Percentiles rank a stretch among this genome's conserved stretches.
Evolutionary conservation across 768 basidiomycete species (phyloP).

Genomic region (Lactifluus hygrophoroides): DNA sequence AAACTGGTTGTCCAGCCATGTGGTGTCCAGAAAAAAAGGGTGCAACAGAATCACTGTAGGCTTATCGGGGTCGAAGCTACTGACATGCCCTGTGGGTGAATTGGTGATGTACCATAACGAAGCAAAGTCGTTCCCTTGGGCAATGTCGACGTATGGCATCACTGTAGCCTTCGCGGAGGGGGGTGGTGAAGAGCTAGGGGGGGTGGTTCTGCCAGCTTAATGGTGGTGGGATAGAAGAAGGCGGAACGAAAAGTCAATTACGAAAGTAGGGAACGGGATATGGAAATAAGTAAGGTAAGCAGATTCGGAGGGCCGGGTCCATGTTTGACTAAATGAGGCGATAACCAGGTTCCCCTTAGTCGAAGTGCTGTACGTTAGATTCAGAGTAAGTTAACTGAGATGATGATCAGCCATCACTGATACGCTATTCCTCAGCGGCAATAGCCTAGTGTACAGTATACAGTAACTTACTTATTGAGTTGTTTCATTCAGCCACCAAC

Average conservation of each 20-base stretch:
- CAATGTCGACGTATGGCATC: conserved; percentile 22
- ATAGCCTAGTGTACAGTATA: no score
- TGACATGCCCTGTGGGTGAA: conserved; percentile 21
- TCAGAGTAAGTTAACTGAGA: no score
- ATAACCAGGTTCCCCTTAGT: background rate
- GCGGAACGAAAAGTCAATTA: background rate
- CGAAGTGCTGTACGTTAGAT: no score
- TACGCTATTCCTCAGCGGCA: no score
- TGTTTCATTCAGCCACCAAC: no score
- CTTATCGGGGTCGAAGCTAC: conserved; percentile 22
- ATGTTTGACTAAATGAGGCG: background rate
- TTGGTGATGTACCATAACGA: conserved; percentile 26
- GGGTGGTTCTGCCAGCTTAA: background rate
- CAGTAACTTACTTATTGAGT: no score
- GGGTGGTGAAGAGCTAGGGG: background rate
- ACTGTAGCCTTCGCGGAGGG: background rate
- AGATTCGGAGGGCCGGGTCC: background rate
- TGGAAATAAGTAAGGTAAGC: background rate
- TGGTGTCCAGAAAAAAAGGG: conserved; percentile 24
- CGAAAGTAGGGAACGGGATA: background rate
- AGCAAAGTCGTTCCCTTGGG: conserved; percentile 19
- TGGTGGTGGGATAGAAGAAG: background rate
- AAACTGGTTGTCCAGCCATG: conserved; percentile 24
- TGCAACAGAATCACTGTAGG: conserved; percentile 25
- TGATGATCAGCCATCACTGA: no score